Base-by-base conservation (phyloP, 257 asterid genomes). In the Plantago ovata region DNA sequence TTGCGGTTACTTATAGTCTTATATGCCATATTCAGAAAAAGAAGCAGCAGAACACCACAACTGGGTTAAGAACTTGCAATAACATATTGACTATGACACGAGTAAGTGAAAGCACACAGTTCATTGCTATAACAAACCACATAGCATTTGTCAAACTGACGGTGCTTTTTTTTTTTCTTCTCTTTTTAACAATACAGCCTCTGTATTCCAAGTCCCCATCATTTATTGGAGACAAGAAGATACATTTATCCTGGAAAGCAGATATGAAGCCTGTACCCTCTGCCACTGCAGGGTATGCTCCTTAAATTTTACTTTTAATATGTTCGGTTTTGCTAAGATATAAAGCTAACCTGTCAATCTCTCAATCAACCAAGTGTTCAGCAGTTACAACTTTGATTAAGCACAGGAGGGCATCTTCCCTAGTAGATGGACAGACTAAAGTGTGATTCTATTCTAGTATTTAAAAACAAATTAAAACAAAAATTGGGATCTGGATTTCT, bases 201-300 rank as follows among this genome's bases (percentile, higher is more conserved):
- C 86, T 90, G 64, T 94, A 76, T 59, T 52, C 79, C 71, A 90
- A 90, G 71, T 66, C 89, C 53, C 96, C 97, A 58, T 75, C 96
- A 65, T 90, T 90, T 71, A 78, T 82, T 50, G 95, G 88, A 53
- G 94, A 86, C 77, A 83, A 84, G 83, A 81, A 36, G 53, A 81
- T 86, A 28, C 79, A 45, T 76, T 73, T 90, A 49, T 84, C 98
- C n/a, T 86, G 98, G 98, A 90, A 81, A 77, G 96, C 86, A 66
- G 74, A 70, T 20, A 78, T 50, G 62, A 84, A 84, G 67, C 67
- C 94, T 70, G 57, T 80, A 54, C 61, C 80, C 67, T 64, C 77
- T 38, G 19, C 71, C 59, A 65, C 78, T 43, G 60, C 79, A 14
- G 83, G 94, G 96, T 90, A 90, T 62, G 88, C 74, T 38, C 51